These are phyloP conservation scores for Tieghemostelium lacteum DNA, from an alignment of 78 protist species.

Conservation along the genomic window DNA sequence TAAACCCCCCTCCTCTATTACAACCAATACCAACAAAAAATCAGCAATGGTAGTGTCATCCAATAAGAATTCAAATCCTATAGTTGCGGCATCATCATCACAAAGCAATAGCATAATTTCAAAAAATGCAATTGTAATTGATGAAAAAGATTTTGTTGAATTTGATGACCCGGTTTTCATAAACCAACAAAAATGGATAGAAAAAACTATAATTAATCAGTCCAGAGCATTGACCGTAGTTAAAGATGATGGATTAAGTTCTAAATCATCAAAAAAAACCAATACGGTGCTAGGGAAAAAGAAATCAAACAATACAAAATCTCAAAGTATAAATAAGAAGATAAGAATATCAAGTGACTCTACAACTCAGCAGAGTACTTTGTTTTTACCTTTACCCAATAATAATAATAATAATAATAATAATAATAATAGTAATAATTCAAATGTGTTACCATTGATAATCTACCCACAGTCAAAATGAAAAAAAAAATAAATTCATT, in stretches of 20 bases:
- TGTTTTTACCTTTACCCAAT: no score
- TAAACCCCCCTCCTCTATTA: background rate
- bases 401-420: no score
- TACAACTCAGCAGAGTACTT: no score
- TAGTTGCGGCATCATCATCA: background rate
- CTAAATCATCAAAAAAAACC: background rate
- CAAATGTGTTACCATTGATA: no score
- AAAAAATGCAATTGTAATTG: background rate
- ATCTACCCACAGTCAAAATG: no score
- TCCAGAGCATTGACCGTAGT: background rate
- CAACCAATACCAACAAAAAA: background rate
- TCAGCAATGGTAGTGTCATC: background rate
- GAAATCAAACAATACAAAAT: background rate
- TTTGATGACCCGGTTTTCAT: conserved; percentile 30
- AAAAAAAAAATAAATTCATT: no score
- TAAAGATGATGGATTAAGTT: background rate
- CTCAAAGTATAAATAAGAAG: no score
- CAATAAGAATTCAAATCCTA: background rate
- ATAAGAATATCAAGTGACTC: no score
- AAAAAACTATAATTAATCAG: conserved; percentile 5
- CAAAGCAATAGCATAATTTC: background rate
- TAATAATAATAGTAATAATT: no score
- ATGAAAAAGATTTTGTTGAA: conserved; percentile 2
- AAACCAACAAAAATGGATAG: conserved; percentile 65
- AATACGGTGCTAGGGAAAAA: background rate